A percentile compares a stretch with the other conserved stretches of the same genome.
Evolutionary conservation across 106 monocot species (phyloP).

Genomic region (Allium fistulosum): DNA sequence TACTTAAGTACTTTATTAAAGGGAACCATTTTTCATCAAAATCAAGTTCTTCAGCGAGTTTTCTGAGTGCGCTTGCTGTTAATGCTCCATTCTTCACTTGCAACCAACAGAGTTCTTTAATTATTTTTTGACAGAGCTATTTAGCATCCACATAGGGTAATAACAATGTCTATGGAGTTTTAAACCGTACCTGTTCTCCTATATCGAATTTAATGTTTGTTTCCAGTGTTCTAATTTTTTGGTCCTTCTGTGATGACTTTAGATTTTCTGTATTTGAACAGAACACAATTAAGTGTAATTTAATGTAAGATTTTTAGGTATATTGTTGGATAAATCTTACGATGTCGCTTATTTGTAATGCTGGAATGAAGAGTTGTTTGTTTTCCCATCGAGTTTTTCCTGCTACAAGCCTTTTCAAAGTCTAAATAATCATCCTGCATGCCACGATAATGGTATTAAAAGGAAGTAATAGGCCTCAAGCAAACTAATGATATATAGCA

Average conservation of each 20-base stretch:
- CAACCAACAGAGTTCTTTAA: constrained; percentile 10
- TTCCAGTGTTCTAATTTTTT: constrained; percentile 9
- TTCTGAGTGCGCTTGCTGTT: constrained; percentile 43
- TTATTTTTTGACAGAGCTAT: neutral
- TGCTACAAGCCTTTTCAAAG: constrained; percentile 14
- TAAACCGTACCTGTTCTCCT: constrained; percentile 31
- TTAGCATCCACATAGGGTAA: neutral
- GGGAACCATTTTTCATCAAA: constrained; percentile 92
- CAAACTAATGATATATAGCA: neutral
- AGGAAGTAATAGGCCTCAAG: too few relatives aligned
- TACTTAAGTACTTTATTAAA: constrained; percentile 72
- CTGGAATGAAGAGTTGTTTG: constrained; percentile 5
- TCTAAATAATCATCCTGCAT: constrained; percentile 48
- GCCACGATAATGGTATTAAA: neutral
- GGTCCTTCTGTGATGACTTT: constrained; percentile 16
- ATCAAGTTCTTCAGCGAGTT: constrained; percentile 70
- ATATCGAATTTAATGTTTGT: constrained; percentile 14
- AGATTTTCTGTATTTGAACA: neutral
- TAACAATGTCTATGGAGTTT: neutral
- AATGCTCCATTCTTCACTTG: constrained; percentile 45
- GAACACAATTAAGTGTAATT: neutral
- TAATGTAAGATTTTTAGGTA: too few relatives aligned
- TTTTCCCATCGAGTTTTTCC: constrained; percentile 10
- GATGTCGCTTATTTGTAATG: too few relatives aligned
- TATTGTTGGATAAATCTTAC: too few relatives aligned